These are phyloP conservation scores for Ophiostoma himal-ulmi DNA, from an alignment of 2,329 filamentous ascomycete species.

Conservation along the genomic window DNA sequence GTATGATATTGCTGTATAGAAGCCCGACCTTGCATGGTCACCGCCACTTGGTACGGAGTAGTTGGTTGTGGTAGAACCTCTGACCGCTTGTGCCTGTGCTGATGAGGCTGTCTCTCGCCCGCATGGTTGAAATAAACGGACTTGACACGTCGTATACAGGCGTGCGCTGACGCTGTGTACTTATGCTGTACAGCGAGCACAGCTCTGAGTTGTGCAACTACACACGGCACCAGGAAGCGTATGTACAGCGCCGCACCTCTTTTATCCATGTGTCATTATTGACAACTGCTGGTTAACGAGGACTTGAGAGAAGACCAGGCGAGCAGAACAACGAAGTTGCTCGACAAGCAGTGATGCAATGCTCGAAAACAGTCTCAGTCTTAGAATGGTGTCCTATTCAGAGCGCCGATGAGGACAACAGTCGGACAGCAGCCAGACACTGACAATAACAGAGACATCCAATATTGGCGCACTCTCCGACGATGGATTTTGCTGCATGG, in stretches of 20 bases:
- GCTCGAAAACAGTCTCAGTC: neutral
- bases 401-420: neutral
- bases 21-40: conserved; percentile 13
- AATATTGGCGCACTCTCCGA: neutral
- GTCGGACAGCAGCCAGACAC: neutral
- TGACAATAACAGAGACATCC: neutral
- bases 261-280: neutral
- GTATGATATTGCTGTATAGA: neutral
- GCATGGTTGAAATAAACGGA: neutral
- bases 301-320: too few species aligned
- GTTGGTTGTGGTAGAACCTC: neutral
- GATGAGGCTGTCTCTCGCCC: conserved; percentile 1
- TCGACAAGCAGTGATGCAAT: neutral
- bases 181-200: neutral
- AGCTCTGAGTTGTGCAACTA: neutral
- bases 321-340: too few species aligned
- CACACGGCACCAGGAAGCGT: too few species aligned
- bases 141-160: conserved; percentile 8
- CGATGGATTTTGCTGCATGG: conserved; percentile 11
- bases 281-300: neutral
- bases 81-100: conserved; percentile 2
- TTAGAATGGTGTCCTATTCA: neutral
- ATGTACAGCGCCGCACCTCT: neutral
- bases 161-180: neutral
- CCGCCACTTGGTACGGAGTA: conserved; percentile 12